Conservation (phyloP, 2,329 filamentous ascomycete species). For the Beauveria medogensis region DNA sequence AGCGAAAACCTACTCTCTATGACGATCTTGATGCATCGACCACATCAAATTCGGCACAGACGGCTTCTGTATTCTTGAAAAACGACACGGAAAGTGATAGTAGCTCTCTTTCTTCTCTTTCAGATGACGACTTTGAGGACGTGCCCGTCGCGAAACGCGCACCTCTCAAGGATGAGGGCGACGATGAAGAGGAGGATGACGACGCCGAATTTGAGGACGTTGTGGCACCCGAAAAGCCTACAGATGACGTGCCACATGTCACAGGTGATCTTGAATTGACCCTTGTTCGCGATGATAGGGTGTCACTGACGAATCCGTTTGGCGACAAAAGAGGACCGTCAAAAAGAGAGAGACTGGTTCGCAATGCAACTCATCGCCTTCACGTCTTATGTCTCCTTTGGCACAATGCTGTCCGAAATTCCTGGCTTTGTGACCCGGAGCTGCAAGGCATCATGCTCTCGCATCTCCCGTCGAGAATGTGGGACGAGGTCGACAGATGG, state of each 20-base stretch:
- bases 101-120: constrained; percentile 45
- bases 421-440: constrained; percentile 71
- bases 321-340: constrained; percentile 74
- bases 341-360: constrained; percentile 73
- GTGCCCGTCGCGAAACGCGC: constrained; percentile 54
- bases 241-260: constrained; percentile 33
- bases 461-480: constrained; percentile 60
- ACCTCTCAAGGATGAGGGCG: constrained; percentile 27
- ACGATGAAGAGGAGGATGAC: constrained; percentile 44
- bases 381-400: constrained; percentile 84
- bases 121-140: constrained; percentile 52
- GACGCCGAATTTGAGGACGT: constrained; percentile 56
- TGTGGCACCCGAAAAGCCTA: constrained; percentile 22
- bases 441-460: constrained; percentile 69
- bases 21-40: constrained; percentile 49
- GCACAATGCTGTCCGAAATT: constrained; percentile 80
- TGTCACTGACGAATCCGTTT: constrained; percentile 53
- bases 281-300: constrained; percentile 48
- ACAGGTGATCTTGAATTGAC: constrained; percentile 69
- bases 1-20: constrained; percentile 49
- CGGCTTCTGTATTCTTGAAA: constrained; percentile 33
- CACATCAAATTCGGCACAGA: constrained; percentile 35
- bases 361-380: constrained; percentile 73
- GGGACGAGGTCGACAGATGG: constrained; percentile 68
- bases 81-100: constrained; percentile 37